phyloP scores from a whole-genome alignment of 2,329 filamentous ascomycete species.

The Paecilomyces formosus region DNA sequence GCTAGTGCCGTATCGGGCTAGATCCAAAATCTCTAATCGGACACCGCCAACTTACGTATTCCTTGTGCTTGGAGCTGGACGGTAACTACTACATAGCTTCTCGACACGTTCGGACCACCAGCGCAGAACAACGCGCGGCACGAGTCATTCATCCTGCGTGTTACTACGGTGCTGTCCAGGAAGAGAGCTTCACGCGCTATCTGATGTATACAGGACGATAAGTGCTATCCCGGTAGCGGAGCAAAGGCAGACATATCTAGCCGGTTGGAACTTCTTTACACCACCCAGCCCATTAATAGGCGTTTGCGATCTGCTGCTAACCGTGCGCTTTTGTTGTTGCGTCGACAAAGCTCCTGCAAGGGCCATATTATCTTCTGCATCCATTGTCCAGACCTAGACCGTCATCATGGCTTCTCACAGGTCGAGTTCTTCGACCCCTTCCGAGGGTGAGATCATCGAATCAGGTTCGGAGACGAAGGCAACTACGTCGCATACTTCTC shows the following conservation, averaged over 20 bases:
- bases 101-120: neutral
- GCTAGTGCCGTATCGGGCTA: slow-evolving; percentile 7
- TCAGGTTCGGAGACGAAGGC: slow-evolving; percentile 68
- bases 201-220: slow-evolving; percentile 5
- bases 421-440: slow-evolving; percentile 57
- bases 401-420: slow-evolving; percentile 42
- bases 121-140: neutral
- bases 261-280: slow-evolving; percentile 38
- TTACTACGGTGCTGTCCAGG: neutral
- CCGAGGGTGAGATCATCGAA: slow-evolving; percentile 82
- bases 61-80: neutral
- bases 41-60: neutral
- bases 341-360: slow-evolving; percentile 1
- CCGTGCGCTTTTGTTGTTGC: slow-evolving; percentile 14
- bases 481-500: slow-evolving; percentile 70
- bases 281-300: slow-evolving; percentile 16
- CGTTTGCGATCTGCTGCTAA: slow-evolving; percentile 28
- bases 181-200: neutral
- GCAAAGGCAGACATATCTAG: slow-evolving; percentile 25
- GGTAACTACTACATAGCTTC: too few species aligned
- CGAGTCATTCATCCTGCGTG: neutral
- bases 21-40: slow-evolving; percentile 10
- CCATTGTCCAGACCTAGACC: slow-evolving; percentile 4
- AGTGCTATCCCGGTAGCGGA: slow-evolving; percentile 17
- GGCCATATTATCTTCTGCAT: slow-evolving; percentile 1